Percentiles rank a stretch among this genome's conserved stretches.
These are phyloP conservation scores for Saururus chinensis DNA, from an alignment of 164 flowering plant genomes.

Conservation along the genomic window DNA sequence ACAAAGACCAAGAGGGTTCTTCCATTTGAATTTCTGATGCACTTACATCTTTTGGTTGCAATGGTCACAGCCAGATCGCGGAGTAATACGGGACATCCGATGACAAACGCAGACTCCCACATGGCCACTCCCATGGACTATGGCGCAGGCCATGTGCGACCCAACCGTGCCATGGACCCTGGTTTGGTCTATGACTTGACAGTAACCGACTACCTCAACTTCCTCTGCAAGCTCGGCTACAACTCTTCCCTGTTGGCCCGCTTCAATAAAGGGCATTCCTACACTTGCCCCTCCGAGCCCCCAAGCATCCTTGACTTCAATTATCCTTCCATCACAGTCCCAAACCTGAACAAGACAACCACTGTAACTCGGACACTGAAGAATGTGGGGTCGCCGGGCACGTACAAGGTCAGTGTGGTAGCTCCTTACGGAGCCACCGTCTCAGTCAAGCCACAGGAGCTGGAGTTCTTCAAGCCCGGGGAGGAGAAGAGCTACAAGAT, in stretches of 20 bases:
- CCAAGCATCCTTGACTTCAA: slow-evolving; percentile 13
- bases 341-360: slow-evolving; percentile 2
- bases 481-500: slow-evolving; percentile 26
- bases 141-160: slow-evolving; percentile 64
- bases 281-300: slow-evolving; percentile 11
- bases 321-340: slow-evolving; percentile 18
- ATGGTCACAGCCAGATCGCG: slow-evolving; percentile 30
- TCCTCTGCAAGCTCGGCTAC: slow-evolving; percentile 30
- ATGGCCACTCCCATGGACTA: slow-evolving; percentile 41
- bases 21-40: too few relatives aligned
- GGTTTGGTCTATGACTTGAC: slow-evolving; percentile 42
- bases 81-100: slow-evolving; percentile 22
- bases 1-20: too few relatives aligned
- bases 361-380: slow-evolving; percentile 15
- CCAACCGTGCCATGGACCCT: slow-evolving; percentile 53
- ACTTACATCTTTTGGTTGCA: too few relatives aligned
- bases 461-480: slow-evolving; percentile 17
- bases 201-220: slow-evolving; percentile 14
- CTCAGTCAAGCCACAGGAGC: slow-evolving; percentile 16
- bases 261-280: slow-evolving; percentile 8
- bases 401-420: slow-evolving; percentile 5
- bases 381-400: slow-evolving; percentile 18
- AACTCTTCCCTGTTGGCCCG: slow-evolving; percentile 6
- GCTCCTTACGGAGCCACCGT: slow-evolving; percentile 8
- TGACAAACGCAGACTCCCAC: slow-evolving; percentile 9